These are phyloP conservation scores for Chlorella variabilis DNA, from an alignment of 163 green algal species.

Conservation along the genomic window DNA sequence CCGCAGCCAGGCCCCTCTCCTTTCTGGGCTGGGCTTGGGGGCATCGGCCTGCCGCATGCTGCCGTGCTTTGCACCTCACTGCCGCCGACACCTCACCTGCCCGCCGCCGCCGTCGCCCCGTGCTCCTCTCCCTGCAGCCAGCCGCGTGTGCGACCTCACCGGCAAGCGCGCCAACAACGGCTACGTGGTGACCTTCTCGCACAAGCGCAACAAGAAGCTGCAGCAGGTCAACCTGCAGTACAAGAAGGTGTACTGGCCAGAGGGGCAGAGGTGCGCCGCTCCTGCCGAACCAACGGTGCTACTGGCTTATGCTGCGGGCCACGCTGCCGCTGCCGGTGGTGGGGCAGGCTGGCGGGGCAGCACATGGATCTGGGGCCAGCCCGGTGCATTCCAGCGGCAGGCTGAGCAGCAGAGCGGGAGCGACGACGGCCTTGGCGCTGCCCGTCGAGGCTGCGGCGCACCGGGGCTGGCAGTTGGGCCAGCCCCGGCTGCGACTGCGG, in stretches of 20 bases:
- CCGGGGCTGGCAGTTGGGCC: no score
- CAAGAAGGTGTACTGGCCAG: constrained; percentile 89
- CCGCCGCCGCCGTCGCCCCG: no score
- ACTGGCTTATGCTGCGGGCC: background rate
- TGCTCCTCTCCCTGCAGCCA: constrained; percentile 42
- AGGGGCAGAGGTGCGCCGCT: constrained; percentile 76
- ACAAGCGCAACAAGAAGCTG: constrained; percentile 97
- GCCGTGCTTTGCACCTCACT: background rate
- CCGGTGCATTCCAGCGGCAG: no score
- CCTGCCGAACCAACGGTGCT: no score
- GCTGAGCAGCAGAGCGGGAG: no score
- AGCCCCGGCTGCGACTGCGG: no score
- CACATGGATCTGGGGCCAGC: no score
- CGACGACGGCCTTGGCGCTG: no score
- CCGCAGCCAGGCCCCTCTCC: no score
- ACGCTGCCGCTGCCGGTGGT: background rate
- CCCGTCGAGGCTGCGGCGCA: no score
- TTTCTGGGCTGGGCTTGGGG: no score
- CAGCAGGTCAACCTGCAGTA: constrained; percentile 96
- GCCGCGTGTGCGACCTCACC: constrained; percentile 73
- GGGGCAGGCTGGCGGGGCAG: background rate
- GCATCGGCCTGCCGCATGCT: background rate
- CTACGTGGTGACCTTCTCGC: constrained; percentile 95
- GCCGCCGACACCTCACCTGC: no score
- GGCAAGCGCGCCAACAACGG: constrained; percentile 93